These are phyloP conservation scores for Fusarium oligoseptatum DNA, from an alignment of 2,329 filamentous ascomycete species.

Conservation along the genomic window DNA sequence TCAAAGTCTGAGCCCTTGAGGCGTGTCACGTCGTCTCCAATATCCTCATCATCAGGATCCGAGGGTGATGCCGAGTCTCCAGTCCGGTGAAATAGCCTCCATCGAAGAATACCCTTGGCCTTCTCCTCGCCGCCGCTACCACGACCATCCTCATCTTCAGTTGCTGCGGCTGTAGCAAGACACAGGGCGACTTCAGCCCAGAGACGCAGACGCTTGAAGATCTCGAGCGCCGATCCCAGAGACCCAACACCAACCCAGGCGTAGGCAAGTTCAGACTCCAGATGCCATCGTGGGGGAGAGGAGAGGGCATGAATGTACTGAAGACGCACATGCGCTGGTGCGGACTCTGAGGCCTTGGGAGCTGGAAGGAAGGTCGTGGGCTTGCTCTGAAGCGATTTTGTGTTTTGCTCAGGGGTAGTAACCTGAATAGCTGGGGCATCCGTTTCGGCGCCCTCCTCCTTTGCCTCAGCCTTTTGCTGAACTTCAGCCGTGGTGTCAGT, in stretches of 20 bases:
- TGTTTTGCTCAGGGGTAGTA: constrained; percentile 53
- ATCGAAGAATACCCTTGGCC: constrained; percentile 80
- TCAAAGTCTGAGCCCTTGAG: constrained; percentile 67
- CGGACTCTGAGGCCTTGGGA: constrained; percentile 81
- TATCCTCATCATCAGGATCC: constrained; percentile 65
- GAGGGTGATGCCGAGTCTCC: constrained; percentile 49
- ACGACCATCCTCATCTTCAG: constrained; percentile 69
- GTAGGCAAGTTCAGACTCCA: constrained; percentile 92
- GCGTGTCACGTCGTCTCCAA: constrained; percentile 63
- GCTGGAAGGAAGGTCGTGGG: constrained; percentile 86
- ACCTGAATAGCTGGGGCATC: constrained; percentile 62
- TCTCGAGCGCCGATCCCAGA: constrained; percentile 89
- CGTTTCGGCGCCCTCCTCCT: constrained; percentile 43
- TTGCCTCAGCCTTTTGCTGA: constrained; percentile 44
- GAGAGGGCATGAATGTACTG: constrained; percentile 86
- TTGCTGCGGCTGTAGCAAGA: constrained; percentile 72
- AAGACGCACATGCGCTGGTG: constrained; percentile 80
- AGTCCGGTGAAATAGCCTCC: constrained; percentile 81
- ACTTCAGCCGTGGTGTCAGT: constrained; percentile 75
- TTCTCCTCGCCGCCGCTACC: constrained; percentile 79
- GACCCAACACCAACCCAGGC: constrained; percentile 94
- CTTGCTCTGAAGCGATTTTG: constrained; percentile 51
- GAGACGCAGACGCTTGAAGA: constrained; percentile 92
- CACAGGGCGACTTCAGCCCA: constrained; percentile 97
- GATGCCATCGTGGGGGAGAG: constrained; percentile 90